These are phyloP conservation scores for Tuber indicum DNA, from an alignment of 495 filamentous ascomycete genomes.

Conservation along the genomic window DNA sequence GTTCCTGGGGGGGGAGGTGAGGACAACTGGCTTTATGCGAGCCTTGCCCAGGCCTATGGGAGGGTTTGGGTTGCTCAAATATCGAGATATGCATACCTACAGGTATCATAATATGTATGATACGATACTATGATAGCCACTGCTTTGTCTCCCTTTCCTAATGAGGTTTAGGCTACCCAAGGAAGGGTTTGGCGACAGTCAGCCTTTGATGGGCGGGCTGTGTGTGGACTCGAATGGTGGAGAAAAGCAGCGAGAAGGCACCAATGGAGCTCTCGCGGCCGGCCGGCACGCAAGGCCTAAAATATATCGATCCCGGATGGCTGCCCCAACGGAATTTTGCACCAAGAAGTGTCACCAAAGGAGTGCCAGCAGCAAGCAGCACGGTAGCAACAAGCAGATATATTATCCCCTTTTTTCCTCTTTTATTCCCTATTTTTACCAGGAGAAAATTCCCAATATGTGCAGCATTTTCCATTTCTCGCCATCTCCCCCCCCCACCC, in stretches of 20 bases:
- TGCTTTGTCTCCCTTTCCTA: not conserved
- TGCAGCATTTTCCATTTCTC: not conserved
- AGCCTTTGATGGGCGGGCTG: not conserved
- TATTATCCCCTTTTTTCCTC: not conserved
- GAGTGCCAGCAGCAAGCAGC: not conserved
- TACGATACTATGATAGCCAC: no score
- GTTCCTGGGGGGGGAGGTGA: not conserved
- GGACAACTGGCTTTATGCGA: conserved; percentile 6
- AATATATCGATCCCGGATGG: not conserved
- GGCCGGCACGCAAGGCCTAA: not conserved
- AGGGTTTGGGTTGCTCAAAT: not conserved
- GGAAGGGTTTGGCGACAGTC: not conserved
- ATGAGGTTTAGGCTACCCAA: not conserved
- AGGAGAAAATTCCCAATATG: not conserved
- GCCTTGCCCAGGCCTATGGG: not conserved
- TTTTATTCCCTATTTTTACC: not conserved
- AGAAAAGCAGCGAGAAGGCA: not conserved
- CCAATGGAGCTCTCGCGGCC: not conserved
- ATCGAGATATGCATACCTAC: no score
- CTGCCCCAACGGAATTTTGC: not conserved
- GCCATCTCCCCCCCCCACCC: not conserved
- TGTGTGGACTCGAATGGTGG: not conserved
- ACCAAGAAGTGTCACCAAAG: not conserved
- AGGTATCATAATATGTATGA: not conserved
- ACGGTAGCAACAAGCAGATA: no score